These are phyloP conservation scores for Bullera alba DNA, from an alignment of 768 basidiomycete species.

Conservation along the genomic window DNA sequence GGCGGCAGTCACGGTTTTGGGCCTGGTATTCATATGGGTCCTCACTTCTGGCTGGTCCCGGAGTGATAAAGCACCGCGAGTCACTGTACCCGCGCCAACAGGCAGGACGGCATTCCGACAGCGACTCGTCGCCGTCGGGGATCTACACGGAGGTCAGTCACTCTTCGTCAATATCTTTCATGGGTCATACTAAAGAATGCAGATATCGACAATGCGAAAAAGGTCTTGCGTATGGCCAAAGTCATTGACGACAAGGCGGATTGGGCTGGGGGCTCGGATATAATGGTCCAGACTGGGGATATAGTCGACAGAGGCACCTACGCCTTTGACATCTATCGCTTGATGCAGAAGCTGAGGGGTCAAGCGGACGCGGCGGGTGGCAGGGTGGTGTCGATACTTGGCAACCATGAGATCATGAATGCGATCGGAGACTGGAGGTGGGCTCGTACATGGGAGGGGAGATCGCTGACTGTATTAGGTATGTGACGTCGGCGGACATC, in stretches of 20 bases:
- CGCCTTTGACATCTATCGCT: slow-evolving; percentile 54
- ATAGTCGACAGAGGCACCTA: slow-evolving; percentile 69
- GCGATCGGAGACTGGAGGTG: slow-evolving; percentile 81
- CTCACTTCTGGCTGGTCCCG: too few relatives aligned
- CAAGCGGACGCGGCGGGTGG: slow-evolving; percentile 68
- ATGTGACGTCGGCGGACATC: slow-evolving; percentile 74
- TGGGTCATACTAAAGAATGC: background rate
- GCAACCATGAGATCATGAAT: slow-evolving; percentile 98
- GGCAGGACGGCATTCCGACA: slow-evolving; percentile 17
- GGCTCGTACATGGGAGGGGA: too few relatives aligned
- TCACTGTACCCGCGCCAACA: too few relatives aligned
- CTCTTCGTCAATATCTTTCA: too few relatives aligned
- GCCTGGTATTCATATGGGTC: too few relatives aligned
- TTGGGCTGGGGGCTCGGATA: slow-evolving; percentile 77
- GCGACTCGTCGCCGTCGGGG: slow-evolving; percentile 73
- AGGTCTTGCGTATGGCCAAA: slow-evolving; percentile 70
- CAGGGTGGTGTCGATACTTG: slow-evolving; percentile 66
- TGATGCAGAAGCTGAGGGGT: slow-evolving; percentile 74
- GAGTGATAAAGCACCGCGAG: too few relatives aligned
- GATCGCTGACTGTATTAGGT: slow-evolving; percentile 52
- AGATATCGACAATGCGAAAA: slow-evolving; percentile 70
- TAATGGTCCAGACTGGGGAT: slow-evolving; percentile 91
- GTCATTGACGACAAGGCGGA: slow-evolving; percentile 65
- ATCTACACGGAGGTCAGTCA: slow-evolving; percentile 64
- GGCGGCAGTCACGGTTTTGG: too few relatives aligned